Conservation (phyloP, 306 rosid species). For the Medicago arabica region DNA sequence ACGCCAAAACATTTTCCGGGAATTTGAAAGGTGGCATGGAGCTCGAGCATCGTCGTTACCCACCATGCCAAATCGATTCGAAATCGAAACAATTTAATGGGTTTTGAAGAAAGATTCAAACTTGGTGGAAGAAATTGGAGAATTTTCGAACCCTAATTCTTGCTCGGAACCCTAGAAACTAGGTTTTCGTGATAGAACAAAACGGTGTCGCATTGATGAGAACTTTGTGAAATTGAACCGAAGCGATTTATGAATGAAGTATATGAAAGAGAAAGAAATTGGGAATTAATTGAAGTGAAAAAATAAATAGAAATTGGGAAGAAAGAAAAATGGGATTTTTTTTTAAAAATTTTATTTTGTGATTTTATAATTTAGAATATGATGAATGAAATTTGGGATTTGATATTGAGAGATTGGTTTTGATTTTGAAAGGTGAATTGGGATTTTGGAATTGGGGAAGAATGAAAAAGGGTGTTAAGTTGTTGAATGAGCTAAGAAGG, state of each 20-base stretch:
- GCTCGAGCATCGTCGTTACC: conserved; percentile 76
- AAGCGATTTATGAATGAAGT: neutral
- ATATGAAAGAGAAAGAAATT: conserved; percentile 19
- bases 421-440: neutral
- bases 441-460: conserved; percentile 7
- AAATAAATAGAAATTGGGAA: neutral
- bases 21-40: conserved; percentile 58
- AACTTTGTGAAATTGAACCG: conserved; percentile 28
- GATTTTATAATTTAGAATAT: neutral
- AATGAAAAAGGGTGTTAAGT: conserved; percentile 12
- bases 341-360: neutral
- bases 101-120: neutral
- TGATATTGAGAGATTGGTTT: neutral
- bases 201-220: conserved; percentile 40
- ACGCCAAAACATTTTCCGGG: conserved; percentile 82
- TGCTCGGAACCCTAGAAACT: conserved; percentile 28
- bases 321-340: conserved; percentile 25
- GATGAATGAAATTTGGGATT: conserved; percentile 1
- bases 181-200: conserved; percentile 33
- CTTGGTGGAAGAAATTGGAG: conserved; percentile 3
- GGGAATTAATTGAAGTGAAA: conserved; percentile 42
- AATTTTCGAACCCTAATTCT: neutral
- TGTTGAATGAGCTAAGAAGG: conserved; percentile 33
- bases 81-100: neutral
- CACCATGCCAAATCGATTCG: conserved; percentile 66